Percentiles rank a stretch among this genome's conserved stretches.
Conservation (phyloP, 768 basidiomycete species). For the Mycena rosella region DNA sequence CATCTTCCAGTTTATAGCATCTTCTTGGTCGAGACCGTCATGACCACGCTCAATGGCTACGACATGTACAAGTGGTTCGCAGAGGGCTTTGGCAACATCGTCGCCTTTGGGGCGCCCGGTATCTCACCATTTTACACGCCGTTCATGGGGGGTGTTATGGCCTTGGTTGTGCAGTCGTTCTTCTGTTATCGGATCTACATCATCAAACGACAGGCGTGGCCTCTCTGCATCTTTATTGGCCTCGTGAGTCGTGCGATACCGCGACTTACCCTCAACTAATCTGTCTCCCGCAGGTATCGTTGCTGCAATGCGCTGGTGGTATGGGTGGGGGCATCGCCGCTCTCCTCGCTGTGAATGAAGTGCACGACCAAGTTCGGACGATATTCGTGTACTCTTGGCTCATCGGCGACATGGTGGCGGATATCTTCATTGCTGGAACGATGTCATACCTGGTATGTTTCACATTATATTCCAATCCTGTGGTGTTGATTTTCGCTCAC, state of each 20-base stretch:
- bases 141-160: slow-evolving; percentile 29
- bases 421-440: slow-evolving; percentile 25
- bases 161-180: slow-evolving; percentile 27
- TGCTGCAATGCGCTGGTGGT: slow-evolving; percentile 27
- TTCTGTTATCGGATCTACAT: slow-evolving; percentile 31
- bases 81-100: slow-evolving; percentile 26
- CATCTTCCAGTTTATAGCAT: slow-evolving; percentile 21
- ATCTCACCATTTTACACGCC: slow-evolving; percentile 31
- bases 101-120: slow-evolving; percentile 18
- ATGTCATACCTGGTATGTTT: slow-evolving; percentile 30
- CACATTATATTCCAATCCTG: neutral
- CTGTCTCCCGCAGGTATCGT: slow-evolving; percentile 1
- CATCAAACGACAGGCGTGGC: slow-evolving; percentile 11
- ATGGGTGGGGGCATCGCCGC: slow-evolving; percentile 25
- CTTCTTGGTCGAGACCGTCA: slow-evolving; percentile 29
- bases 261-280: neutral
- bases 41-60: slow-evolving; percentile 33
- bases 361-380: slow-evolving; percentile 28
- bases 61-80: slow-evolving; percentile 33
- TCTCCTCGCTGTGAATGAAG: slow-evolving; percentile 12
- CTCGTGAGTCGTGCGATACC: neutral
- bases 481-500: neutral
- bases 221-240: slow-evolving; percentile 13
- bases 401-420: slow-evolving; percentile 29
- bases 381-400: slow-evolving; percentile 35